Evolutionary conservation across 495 filamentous ascomycete species (phyloP).

Genomic region (Copromyces sp.): DNA sequence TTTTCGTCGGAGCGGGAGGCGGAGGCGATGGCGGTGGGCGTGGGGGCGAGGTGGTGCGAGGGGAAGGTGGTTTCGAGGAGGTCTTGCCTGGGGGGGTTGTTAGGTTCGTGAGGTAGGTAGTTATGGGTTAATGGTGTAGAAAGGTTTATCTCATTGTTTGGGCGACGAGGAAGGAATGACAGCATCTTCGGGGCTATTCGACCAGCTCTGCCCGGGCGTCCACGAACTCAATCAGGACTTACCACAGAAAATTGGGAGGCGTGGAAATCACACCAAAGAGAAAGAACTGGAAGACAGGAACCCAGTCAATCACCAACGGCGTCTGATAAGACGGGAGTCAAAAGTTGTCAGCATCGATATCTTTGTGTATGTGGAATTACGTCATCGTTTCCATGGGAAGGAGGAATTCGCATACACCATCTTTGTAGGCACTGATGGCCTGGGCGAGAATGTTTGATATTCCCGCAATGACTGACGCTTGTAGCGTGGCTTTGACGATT

Average conservation of each 20-base stretch:
- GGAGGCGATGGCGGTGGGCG: constrained; percentile 24
- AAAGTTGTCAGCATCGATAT: constrained; percentile 21
- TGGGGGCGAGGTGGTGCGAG: constrained; percentile 28
- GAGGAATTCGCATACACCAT: constrained; percentile 37
- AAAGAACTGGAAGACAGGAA: constrained; percentile 66
- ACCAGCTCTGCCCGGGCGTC: not conserved
- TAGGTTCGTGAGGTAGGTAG: not conserved
- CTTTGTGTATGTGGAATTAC: not conserved
- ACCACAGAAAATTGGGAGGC: constrained; percentile 86
- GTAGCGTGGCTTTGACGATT: constrained; percentile 55
- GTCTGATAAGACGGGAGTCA: constrained; percentile 25
- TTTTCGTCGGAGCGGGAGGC: constrained; percentile 31
- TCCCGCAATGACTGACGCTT: constrained; percentile 59
- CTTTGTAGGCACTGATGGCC: constrained; percentile 56
- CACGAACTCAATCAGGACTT: constrained; percentile 21
- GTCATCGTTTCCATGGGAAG: not conserved
- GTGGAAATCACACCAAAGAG: constrained; percentile 64
- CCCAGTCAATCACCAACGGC: constrained; percentile 45
- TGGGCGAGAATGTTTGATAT: constrained; percentile 81
- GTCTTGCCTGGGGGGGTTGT: constrained; percentile 30
- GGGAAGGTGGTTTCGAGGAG: constrained; percentile 43
- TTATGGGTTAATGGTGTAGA: too few relatives aligned
- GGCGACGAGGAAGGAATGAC: too few relatives aligned
- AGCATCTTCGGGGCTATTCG: not conserved
- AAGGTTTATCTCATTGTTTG: too few relatives aligned